Percentiles rank a stretch among this genome's conserved stretches.
These are phyloP conservation scores for Tarenaya hassleriana DNA, from an alignment of 345 rosid genomes.

Conservation along the genomic window DNA sequence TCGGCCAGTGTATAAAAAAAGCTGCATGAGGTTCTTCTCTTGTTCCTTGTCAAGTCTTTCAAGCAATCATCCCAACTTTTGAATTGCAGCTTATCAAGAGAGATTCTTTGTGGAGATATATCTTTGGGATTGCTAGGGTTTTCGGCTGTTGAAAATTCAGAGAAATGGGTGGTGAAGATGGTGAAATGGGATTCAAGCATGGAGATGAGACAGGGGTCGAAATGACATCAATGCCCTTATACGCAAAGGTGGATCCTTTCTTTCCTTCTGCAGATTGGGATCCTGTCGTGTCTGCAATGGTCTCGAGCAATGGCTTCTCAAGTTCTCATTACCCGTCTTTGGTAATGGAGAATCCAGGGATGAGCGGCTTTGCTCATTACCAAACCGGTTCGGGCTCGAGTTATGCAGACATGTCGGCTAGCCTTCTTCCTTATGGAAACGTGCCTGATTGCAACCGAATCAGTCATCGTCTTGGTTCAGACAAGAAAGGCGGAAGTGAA, in stretches of 20 bases:
- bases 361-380: slow-evolving; percentile 43
- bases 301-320: slow-evolving; percentile 31
- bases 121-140: slow-evolving; percentile 22
- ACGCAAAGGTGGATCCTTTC: slow-evolving; percentile 47
- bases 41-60: slow-evolving; percentile 67
- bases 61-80: slow-evolving; percentile 44
- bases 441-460: slow-evolving; percentile 37
- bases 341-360: slow-evolving; percentile 53
- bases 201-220: slow-evolving; percentile 40
- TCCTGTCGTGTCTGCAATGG: slow-evolving; percentile 44
- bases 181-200: slow-evolving; percentile 43
- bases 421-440: slow-evolving; percentile 43
- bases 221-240: slow-evolving; percentile 37
- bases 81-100: slow-evolving; percentile 10
- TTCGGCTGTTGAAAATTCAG: slow-evolving; percentile 19
- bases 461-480: slow-evolving; percentile 52
- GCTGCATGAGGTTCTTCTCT: slow-evolving; percentile 48
- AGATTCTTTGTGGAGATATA: neutral
- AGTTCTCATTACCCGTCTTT: slow-evolving; percentile 44
- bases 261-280: slow-evolving; percentile 82
- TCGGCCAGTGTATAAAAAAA: too few species aligned
- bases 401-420: slow-evolving; percentile 44
- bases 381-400: slow-evolving; percentile 46
- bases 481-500: slow-evolving; percentile 37
- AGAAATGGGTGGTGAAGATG: slow-evolving; percentile 47